Evolutionary conservation across 2,329 filamentous ascomycete genomes (phyloP), one percentile per base, ranked within the genome.

Genomic region (Trematosphaeria pertusa): DNA sequence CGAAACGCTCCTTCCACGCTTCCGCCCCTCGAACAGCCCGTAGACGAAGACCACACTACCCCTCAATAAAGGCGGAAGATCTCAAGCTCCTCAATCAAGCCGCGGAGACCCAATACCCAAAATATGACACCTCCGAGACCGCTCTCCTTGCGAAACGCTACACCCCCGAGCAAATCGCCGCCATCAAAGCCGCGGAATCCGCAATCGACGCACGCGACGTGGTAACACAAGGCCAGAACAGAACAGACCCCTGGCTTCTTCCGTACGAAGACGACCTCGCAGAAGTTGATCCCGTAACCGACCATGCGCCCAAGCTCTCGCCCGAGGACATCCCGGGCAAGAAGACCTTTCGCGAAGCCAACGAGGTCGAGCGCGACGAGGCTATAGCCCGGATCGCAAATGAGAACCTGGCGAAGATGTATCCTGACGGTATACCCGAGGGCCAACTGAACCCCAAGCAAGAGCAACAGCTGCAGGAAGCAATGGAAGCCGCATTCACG

Each of bases 151-250:
- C 74, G 48, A 75, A 83, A 64, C 82, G 82, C 60, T 97, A 96
- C 78, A 89, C 90, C 0, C 81, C 86, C 12, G 84, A 87, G 69
- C 93, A 97, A 76, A 79, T 95, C 59, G 85, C 84, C 45, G 90
- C 91, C 46, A 85, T 97, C 67, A 81, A 88, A 73, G 88, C 88
- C 37, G 91, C 87, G 61, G 92, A 97, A 74, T 76, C 81, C 51
- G 84, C 88, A 57, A 86, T 97, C 69, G 81, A 88, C 65, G 77
- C 87, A 8, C 78, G 85, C 56, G 90, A 97, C 72, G 69, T 97
- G 67, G 79, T 87, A 32, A 78, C 84, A 24, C 88, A 94, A 74
- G 89, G 87, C 56, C 80, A 84, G 33, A 72, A 89, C 59, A 86
- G 91, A 51, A 80, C 77, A 43, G 91, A 96, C 68, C 81, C 85